These are phyloP conservation scores for Arthrobotrys entomopaga DNA, from an alignment of 2,329 filamentous ascomycete species.

Conservation along the genomic window DNA sequence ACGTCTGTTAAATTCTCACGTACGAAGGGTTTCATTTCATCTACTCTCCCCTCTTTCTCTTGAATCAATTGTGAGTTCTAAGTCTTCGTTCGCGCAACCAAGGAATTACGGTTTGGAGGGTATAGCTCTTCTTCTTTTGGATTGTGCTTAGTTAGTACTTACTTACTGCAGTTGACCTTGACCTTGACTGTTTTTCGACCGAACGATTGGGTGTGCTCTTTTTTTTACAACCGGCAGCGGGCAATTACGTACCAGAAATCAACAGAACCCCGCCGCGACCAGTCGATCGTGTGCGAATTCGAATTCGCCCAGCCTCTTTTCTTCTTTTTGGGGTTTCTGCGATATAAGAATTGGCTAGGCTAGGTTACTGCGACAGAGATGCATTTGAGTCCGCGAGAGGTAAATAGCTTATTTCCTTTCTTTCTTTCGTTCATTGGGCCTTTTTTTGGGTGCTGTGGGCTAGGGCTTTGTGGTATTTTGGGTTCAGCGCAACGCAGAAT, in stretches of 20 bases:
- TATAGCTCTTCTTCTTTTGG: not conserved
- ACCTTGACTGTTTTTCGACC: too few species aligned
- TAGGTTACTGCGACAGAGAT: constrained; percentile 11
- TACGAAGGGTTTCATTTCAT: not conserved
- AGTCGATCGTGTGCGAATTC: constrained; percentile 1
- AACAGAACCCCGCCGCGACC: not conserved
- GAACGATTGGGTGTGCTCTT: too few species aligned
- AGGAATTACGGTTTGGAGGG: not conserved
- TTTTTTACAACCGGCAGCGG: not conserved
- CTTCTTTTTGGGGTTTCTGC: too few species aligned
- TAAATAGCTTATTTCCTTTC: constrained; percentile 6
- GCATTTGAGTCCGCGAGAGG: constrained; percentile 54
- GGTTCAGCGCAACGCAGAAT: not conserved
- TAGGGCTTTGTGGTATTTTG: constrained; percentile 22
- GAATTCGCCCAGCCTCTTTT: not conserved
- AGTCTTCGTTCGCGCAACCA: not conserved
- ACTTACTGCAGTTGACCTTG: too few species aligned
- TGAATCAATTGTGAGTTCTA: not conserved
- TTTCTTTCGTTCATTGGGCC: constrained; percentile 5
- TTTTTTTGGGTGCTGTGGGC: not conserved
- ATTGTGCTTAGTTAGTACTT: not conserved
- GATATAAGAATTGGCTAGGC: not conserved
- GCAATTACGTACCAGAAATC: constrained; percentile 36
- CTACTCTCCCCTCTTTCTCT: not conserved
- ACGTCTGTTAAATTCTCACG: not conserved